Conservation (phyloP, 148 eudicot genomes). For the Cornus suecica region DNA sequence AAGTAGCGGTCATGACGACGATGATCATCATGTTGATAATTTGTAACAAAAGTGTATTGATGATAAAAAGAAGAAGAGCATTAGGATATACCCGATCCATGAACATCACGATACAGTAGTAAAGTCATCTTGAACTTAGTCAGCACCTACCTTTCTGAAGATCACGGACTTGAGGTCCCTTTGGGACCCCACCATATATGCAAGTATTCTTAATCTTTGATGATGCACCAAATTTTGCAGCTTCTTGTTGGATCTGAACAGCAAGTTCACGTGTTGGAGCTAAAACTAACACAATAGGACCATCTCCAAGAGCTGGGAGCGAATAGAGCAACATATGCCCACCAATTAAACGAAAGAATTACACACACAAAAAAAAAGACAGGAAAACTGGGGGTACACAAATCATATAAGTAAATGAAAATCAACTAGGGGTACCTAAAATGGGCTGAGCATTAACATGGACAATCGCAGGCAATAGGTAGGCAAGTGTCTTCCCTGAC, state of each 20-base stretch:
- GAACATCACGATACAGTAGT: constrained; percentile 81
- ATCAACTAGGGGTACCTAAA: constrained; percentile 47
- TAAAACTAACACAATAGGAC: constrained; percentile 77
- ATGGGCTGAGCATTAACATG: constrained; percentile 99
- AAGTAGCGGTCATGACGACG: background rate
- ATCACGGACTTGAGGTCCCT: constrained; percentile 99
- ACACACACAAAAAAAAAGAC: background rate
- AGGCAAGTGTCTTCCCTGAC: constrained; percentile 97
- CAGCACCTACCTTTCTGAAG: constrained; percentile 99
- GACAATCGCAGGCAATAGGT: constrained; percentile 94
- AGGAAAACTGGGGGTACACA: background rate
- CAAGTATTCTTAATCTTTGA: constrained; percentile 97
- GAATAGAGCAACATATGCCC: background rate
- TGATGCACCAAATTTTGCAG: constrained; percentile 93
- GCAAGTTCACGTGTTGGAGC: constrained; percentile 95
- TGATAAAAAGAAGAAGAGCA: constrained; percentile 13
- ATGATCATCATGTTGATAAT: background rate
- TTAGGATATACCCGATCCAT: constrained; percentile 61
- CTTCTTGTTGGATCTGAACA: constrained; percentile 87
- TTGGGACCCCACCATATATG: constrained; percentile 99
- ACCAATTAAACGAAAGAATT: background rate
- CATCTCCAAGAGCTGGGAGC: constrained; percentile 66
- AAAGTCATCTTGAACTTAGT: constrained; percentile 90
- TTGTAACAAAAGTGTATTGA: background rate
- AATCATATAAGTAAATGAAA: background rate